Base-by-base conservation (phyloP, 768 basidiomycete species). In the Auricularia auricula-judae region DNA sequence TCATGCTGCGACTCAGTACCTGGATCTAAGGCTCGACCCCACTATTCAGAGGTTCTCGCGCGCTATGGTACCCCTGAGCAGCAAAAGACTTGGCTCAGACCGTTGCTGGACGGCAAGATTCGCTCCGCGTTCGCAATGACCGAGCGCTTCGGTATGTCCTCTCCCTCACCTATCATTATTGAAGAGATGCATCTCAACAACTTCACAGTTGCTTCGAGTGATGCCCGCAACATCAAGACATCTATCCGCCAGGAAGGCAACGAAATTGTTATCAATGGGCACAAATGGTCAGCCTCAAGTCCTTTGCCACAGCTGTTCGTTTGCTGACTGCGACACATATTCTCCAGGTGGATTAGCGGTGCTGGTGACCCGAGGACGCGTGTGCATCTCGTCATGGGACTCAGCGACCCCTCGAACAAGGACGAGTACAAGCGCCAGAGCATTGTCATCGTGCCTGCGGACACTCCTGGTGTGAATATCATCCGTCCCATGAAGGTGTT, bases 101-200 rank as follows among this genome's bases (percentile, higher is more conserved):
- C 94, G 21, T 79, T 99, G 23, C 77, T 98, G 63, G 88, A 92
- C 64, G 97, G 96, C 56, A 87, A 96, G 76, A 98, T 92, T 66
- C 87, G 97, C 43, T 93, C 90, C 18, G 87, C 94, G 5, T 99
- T 99, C 71, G 82, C 94, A 51, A 99, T 99, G 97, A 99, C 97
- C 1, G 97, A 99, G 76, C 86, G 87, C 69, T 86, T 89, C 70
- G 87, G 93, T 91, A 65, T 58, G 80, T 74, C 39, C 8, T 21
- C 61, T 35, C 21, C 51, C 11, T 51, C 47, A 4, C 18, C 10
- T 5, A 18, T 5, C 5, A 51, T 4, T 21, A 0, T 12, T 16
- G 16, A 11, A 10, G 10, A 16, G 10, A 23, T 21, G 18, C 29
- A 34, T 12, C 39, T 60, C 16, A 36, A 36, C 18, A 8, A 3